Base-by-base conservation (phyloP, 2,329 filamentous ascomycete species). In the Scorias spongiosa region DNA sequence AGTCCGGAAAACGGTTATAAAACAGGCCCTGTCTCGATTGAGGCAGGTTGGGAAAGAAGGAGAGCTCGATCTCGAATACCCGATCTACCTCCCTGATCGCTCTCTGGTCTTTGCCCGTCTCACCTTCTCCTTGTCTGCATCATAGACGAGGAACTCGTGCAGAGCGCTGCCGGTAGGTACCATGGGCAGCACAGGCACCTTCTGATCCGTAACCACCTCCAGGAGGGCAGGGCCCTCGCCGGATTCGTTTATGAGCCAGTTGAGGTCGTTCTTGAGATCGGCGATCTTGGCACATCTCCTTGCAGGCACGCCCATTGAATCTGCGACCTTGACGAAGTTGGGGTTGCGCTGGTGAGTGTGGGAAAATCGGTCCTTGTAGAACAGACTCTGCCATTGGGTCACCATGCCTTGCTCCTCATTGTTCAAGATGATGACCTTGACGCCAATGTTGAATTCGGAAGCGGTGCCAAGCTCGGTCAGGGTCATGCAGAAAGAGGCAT, bases 391-490 rank as follows among this genome's bases (percentile, higher is more conserved):
- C 89, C 89, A 96, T 68, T 95, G 89, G 1, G 88, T 95, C 38
- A 96, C 88, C 89, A 96, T 96, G 43, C 89, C 89, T 67, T 95
- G 89, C 66, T 96, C 87, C 64, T 93, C 87, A 65, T 94, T 98
- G 72, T 96, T 96, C 44, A 98, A 66, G 20, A 96, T 73, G 54
- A 96, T 86, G 48, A 96, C 75, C 75, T 96, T 96, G 64, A 93
- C 81, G 51, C 84, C 88, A 62, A 96, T 95, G 68, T 91, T 84
- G 72, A 96, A 96, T 67, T 98, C 88, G 8, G 84, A 78, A 37
- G 88, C 88, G 1, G 89, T 95, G 39, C 83, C 84, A 43, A 98
- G 78, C 68, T 98, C 91, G 1, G 89, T 95, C 47, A 95, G 73
- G 5, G 91, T 96, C 91, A 98, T 96, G 73, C 86, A 85, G 71